These are phyloP conservation scores for Chlorencoelia australis DNA, from an alignment of 2,329 filamentous ascomycete genomes.

Conservation along the genomic window DNA sequence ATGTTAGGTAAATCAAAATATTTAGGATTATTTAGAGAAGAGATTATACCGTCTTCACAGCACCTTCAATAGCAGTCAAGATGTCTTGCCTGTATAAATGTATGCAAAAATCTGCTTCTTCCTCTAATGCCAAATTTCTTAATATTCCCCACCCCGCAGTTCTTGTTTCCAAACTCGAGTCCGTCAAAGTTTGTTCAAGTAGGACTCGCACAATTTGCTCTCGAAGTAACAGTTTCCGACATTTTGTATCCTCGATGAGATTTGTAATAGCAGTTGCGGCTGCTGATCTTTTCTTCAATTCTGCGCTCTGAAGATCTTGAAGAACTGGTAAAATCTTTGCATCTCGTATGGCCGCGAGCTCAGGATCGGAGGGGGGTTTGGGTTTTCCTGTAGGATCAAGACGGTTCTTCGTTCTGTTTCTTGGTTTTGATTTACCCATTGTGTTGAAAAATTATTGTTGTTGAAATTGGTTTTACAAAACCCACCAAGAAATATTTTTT, in stretches of 20 bases:
- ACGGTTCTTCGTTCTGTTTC: constrained; percentile 41
- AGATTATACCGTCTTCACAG: constrained; percentile 39
- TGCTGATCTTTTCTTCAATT: constrained; percentile 47
- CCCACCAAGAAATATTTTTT: neutral
- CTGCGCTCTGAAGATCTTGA: constrained; percentile 47
- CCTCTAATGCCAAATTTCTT: constrained; percentile 48
- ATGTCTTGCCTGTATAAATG: constrained; percentile 54
- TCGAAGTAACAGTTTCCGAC: constrained; percentile 53
- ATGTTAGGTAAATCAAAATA: no score
- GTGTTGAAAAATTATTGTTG: neutral
- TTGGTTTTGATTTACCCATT: constrained; percentile 50
- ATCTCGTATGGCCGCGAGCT: constrained; percentile 52
- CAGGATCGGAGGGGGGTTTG: constrained; percentile 53
- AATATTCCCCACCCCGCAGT: constrained; percentile 60
- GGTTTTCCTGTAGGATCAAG: constrained; percentile 46
- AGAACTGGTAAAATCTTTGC: constrained; percentile 54
- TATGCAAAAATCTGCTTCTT: constrained; percentile 57
- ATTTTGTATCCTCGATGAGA: constrained; percentile 50
- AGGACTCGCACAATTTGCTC: constrained; percentile 56
- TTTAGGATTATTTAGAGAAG: neutral
- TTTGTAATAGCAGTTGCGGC: constrained; percentile 51
- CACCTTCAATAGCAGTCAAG: constrained; percentile 49
- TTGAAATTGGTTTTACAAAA: neutral
- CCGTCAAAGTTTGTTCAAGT: constrained; percentile 53
- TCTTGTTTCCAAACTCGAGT: constrained; percentile 51